A percentile compares a stretch with the other conserved stretches of the same genome.
phyloP scores from a whole-genome alignment of 78 protist species.

The Dictyostelium purpureum region DNA sequence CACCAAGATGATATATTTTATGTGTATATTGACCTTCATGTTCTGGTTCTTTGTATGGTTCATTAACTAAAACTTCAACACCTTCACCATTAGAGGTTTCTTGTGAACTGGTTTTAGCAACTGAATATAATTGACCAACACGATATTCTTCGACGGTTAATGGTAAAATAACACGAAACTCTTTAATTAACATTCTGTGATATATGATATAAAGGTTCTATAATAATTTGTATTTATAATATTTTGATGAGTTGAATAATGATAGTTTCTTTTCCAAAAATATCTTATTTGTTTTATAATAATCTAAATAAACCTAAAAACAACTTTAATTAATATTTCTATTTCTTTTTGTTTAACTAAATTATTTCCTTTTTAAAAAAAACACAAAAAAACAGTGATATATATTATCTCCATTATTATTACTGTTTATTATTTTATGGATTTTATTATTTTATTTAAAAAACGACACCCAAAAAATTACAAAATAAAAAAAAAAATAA shows the following conservation, averaged over 20 bases:
- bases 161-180: slow-evolving; percentile 75
- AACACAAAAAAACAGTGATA: neutral
- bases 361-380: neutral
- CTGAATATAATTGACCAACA: slow-evolving; percentile 85
- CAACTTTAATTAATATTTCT: too few relatives aligned
- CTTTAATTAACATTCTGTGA: slow-evolving; percentile 37
- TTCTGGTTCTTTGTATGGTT: slow-evolving; percentile 82
- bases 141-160: slow-evolving; percentile 82
- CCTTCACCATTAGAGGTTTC: slow-evolving; percentile 88
- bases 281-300: neutral
- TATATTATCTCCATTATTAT: too few relatives aligned
- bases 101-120: slow-evolving; percentile 78
- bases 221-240: neutral
- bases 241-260: neutral
- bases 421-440: too few relatives aligned
- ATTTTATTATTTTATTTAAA: too few relatives aligned
- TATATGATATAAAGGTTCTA: neutral
- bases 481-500: too few relatives aligned
- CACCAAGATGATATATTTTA: slow-evolving; percentile 85
- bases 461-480: too few relatives aligned
- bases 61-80: slow-evolving; percentile 87
- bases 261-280: neutral
- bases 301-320: neutral
- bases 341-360: too few relatives aligned
- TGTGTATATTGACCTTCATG: slow-evolving; percentile 90